A percentile compares a stretch with the other conserved stretches of the same genome.
Conservation (phyloP, 257 asterid species). For the Nicotiana knightiana region DNA sequence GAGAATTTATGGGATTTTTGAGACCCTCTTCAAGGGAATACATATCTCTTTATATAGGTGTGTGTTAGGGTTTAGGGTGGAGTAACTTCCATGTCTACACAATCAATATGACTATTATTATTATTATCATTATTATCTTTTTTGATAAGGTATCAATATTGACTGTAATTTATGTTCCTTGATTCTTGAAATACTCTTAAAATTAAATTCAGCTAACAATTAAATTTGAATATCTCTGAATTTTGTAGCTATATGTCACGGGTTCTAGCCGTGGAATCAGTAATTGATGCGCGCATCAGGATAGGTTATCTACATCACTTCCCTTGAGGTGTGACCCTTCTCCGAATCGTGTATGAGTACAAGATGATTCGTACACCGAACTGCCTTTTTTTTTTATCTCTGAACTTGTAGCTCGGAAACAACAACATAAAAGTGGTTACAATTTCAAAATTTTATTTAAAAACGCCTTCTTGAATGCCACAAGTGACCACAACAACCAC, state of each 20-base stretch:
- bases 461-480: neutral
- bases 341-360: too few relatives aligned
- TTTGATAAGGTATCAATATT: neutral
- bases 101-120: neutral
- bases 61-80: too few relatives aligned
- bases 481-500: neutral
- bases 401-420: neutral
- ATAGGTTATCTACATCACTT: too few relatives aligned
- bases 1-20: too few relatives aligned
- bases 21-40: too few relatives aligned
- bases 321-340: too few relatives aligned
- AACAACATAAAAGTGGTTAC: neutral
- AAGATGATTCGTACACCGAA: too few relatives aligned
- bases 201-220: neutral
- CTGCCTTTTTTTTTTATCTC: neutral
- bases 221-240: neutral
- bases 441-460: neutral
- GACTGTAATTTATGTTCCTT: neutral
- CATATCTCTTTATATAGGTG: too few relatives aligned
- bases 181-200: too few relatives aligned
- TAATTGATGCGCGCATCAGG: too few relatives aligned
- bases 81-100: too few relatives aligned
- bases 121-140: neutral
- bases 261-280: too few relatives aligned
- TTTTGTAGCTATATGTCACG: neutral